Percentiles rank a stretch among this genome's conserved stretches.
These are phyloP conservation scores for Xanthoparmelia taractica DNA, from an alignment of 495 filamentous ascomycete genomes.

Conservation along the genomic window DNA sequence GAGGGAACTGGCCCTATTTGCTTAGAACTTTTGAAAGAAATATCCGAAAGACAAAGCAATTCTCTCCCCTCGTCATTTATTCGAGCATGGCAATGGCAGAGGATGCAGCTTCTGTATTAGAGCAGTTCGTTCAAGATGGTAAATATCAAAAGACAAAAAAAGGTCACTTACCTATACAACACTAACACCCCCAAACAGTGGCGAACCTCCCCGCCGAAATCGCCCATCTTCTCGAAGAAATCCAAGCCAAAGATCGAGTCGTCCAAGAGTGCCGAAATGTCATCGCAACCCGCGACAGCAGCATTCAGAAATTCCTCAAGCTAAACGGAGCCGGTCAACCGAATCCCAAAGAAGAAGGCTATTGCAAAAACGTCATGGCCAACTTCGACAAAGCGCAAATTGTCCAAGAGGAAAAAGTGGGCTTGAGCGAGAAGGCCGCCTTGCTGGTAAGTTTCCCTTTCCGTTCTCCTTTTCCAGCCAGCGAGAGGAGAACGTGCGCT, in stretches of 20 bases:
- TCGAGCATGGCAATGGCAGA: constrained; percentile 41
- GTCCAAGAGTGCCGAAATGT: constrained; percentile 64
- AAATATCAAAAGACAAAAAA: constrained; percentile 9
- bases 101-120: constrained; percentile 83
- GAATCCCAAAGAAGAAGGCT: constrained; percentile 81
- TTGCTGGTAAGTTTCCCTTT: constrained; percentile 40
- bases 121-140: constrained; percentile 85
- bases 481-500: neutral
- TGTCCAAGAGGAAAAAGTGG: constrained; percentile 81
- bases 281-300: constrained; percentile 69
- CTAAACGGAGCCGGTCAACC: constrained; percentile 67
- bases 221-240: constrained; percentile 87
- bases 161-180: neutral
- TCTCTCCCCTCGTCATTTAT: neutral
- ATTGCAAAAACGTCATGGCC: constrained; percentile 60
- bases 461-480: neutral
- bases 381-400: constrained; percentile 63
- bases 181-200: constrained; percentile 37
- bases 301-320: constrained; percentile 86
- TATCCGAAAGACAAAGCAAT: neutral
- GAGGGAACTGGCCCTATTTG: neutral
- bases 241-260: constrained; percentile 76
- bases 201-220: constrained; percentile 90
- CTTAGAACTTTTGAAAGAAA: neutral
- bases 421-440: constrained; percentile 67